Base-by-base conservation (phyloP, 2,329 filamentous ascomycete species). In the Fusarium sulawesiense region DNA sequence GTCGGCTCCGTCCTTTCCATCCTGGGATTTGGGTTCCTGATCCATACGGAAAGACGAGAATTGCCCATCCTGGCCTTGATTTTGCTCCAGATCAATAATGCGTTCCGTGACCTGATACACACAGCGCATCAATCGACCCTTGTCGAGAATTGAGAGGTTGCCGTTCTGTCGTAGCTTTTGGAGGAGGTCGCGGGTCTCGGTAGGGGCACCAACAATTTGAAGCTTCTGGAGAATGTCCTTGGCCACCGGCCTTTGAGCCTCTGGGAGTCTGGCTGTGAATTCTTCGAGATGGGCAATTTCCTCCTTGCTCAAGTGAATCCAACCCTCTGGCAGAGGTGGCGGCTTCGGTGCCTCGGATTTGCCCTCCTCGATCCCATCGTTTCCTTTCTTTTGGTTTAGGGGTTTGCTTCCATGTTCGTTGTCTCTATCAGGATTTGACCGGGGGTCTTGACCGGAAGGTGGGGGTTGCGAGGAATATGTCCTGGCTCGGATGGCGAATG, bases 191-290 rank as follows among this genome's bases (percentile, higher is more conserved):
- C 87, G 86, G 20, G 93, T 80, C 76, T 93, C 92, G 23, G 81
- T 74, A 2, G 93, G 92, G 18, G 93, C 87, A 12, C 93, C 93
- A 44, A 89, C 85, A 64, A 85, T 84, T 80, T 90, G 88, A 65
- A 95, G 85, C 29, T 86, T 82, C 65, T 86, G 81, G n/a, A 92
- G 80, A 11, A 89, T 84, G 49, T 87, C 84, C 62, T 89, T 84
- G 62, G 94, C 79, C 23, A 85, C 81, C 53, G 87, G 80, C 41
- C 84, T 83, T 79, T 93, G 89, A n/a, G 85, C 84, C 57, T 85
- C 83, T 10, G 91, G 91, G 60, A 93, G 84, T 64, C 85, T 83
- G 70, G 87, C 87, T 63, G 92, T 79, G 65, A 92, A 84, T 30
- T 86, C 81, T 63, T 89, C 82, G 49, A 95, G 78, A 49, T 85